Base-by-base conservation (phyloP, 345 rosid species). In the Fremontodendron californicum region DNA sequence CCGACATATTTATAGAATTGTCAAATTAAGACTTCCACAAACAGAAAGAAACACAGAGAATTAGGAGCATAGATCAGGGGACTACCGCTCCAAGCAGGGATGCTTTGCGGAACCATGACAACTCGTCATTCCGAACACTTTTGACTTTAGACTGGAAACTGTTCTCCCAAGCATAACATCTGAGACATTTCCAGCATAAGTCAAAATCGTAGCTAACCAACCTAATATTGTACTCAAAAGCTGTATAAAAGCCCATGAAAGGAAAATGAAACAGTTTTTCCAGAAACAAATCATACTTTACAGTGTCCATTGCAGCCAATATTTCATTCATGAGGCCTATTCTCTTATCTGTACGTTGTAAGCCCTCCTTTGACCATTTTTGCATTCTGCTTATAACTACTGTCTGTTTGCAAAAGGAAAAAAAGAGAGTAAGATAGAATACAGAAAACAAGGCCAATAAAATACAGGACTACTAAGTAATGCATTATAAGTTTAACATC, bases 91-190 rank as follows among this genome's bases (percentile, higher is more conserved):
- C 98, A 33, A 96, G 83, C 29, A 92, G 80, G 60, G 90, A 92
- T 78, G 98, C 94, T 84, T 93, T 92, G 64, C 97, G 89, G 88
- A 96, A 96, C 99, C 99, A 93, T 48, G 95, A 91, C 81, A 96
- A 82, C 80, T 96, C 99, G 45, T 96, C 98, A 84, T 88, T 82
- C 62, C 98, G 90, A 77, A 87, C 88, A 73, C 73, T 82, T 82
- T 92, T 97, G 80, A 94, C 97, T 87, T 96, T 96, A 60, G 85
- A 81, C 78, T 91, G 92, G 87, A 96, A 96, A 84, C 99, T 96
- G 66, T 83, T 88, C 85, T 96, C 99, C 99, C 99, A 96, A 66
- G 97, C 98, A 88, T 96, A 96, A 79, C 97, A 96, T 87, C 99
- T 96, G 86, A 72, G 70, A 23, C 68, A 84, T 76, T 80, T n/a